Evolutionary conservation across 1,139 yeast genomes (phyloP).

Genomic region (Taphrina pruni): DNA sequence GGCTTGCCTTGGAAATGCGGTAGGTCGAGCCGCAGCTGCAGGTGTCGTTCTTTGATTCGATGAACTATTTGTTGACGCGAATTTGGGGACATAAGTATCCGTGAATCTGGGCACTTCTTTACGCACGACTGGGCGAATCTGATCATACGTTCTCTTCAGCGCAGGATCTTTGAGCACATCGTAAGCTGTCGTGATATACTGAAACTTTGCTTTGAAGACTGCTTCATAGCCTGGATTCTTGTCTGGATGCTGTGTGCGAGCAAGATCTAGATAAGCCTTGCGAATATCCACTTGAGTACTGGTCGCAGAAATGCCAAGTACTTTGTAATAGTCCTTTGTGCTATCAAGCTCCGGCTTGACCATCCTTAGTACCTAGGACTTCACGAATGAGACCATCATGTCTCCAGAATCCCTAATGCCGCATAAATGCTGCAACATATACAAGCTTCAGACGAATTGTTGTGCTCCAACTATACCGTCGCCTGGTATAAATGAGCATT

Average conservation of each 20-base stretch:
- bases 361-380: not conserved
- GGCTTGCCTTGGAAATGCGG: constrained; percentile 16
- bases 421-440: too few species aligned
- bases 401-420: too few species aligned
- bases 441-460: too few species aligned
- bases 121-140: constrained; percentile 20
- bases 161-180: constrained; percentile 40
- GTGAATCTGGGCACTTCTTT: constrained; percentile 1
- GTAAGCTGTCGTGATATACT: constrained; percentile 40
- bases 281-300: constrained; percentile 37
- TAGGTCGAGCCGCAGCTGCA: not conserved
- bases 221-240: constrained; percentile 42
- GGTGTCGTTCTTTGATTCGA: not conserved
- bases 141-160: constrained; percentile 40
- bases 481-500: too few species aligned
- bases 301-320: constrained; percentile 49
- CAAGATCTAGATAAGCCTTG: constrained; percentile 35
- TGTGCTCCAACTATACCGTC: too few species aligned
- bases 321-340: constrained; percentile 36
- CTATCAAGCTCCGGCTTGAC: constrained; percentile 38
- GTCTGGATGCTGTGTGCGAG: constrained; percentile 43
- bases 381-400: too few species aligned
- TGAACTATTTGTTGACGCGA: not conserved
- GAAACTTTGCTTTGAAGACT: constrained; percentile 40
- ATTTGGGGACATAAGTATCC: not conserved